Base-by-base conservation (phyloP, 2,329 filamentous ascomycete species). In the Xylariaceae sp. region DNA sequence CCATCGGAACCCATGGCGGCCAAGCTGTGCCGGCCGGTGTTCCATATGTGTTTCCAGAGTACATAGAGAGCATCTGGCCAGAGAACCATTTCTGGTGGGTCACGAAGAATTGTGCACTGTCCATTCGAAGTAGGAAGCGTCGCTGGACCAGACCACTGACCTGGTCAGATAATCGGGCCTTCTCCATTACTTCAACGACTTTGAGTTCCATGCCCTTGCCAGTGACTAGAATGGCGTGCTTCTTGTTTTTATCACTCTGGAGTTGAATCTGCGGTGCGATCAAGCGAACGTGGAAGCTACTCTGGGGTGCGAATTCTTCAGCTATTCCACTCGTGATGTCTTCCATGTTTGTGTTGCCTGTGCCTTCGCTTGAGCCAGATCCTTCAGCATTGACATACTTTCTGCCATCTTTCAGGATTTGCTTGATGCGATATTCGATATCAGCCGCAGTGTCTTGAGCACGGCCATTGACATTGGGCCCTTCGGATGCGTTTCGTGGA, bases 151-250 rank as follows among this genome's bases (percentile, higher is more conserved):
- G 76, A 40, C 93, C 94, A 57, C 89, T 95, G 56, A 99, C 89
- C 53, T 87, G 85, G 61, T 99, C 93, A 36, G 83, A 90, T 42
- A 97, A 80, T 46, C 93, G 80, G 56, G 89, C 85, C 65, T 95
- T 96, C 67, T 98, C 93, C 86, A 97, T 95, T 55, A 98, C 91
- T 51, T 96, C 91, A 16, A 98, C 80, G 9, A 98, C 87, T 68
- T 97, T 97, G 42, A 97, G 79, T 63, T 97, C 90, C 89, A 98
- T 98, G 39, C 90, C 89, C 65, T 97, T 97, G 19, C 90, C 89
- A 3, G 91, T 93, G 35, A 97, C 83, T n/a, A 99, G 74, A 4
- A 96, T 86, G n/a, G 94, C 93, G 43, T 95, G 87, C 64, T 95
- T 95, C 47, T 85, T 85, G 64, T 98, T 97, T 73, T 96, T 97